phyloP scores from a whole-genome alignment of 1,139 yeast genomes.

The Wickerhamiella infanticola region DNA sequence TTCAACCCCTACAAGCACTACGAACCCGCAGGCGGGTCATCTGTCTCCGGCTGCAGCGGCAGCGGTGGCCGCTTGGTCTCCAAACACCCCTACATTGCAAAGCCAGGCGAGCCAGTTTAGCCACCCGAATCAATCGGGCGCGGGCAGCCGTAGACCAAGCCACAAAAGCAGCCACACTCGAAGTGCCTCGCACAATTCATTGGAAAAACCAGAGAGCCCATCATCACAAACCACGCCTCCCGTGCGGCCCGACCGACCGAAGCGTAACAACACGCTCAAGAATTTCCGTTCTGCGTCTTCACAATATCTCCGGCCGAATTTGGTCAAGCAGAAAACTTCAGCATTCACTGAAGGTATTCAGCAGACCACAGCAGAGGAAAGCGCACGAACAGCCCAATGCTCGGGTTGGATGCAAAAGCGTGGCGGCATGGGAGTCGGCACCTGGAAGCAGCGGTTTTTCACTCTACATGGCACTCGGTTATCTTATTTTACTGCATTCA shows the following conservation, averaged over 20 bases:
- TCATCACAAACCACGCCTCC: background rate
- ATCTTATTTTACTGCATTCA: conserved; percentile 69
- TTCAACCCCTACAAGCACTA: background rate
- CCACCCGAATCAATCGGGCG: background rate
- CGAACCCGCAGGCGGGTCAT: background rate
- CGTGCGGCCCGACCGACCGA: conserved; percentile 1
- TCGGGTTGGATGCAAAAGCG: conserved; percentile 96
- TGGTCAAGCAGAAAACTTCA: conserved; percentile 41
- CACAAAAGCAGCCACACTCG: background rate
- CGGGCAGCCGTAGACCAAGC: background rate
- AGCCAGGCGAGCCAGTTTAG: background rate
- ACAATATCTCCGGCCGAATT: conserved; percentile 17
- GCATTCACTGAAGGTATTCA: conserved; percentile 92
- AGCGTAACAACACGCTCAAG: conserved; percentile 9
- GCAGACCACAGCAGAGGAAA: conserved; percentile 57
- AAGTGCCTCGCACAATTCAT: background rate
- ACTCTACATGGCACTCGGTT: conserved; percentile 84
- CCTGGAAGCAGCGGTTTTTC: conserved; percentile 86
- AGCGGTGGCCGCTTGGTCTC: background rate
- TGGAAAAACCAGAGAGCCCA: background rate
- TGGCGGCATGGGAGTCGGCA: conserved; percentile 68
- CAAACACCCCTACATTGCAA: background rate
- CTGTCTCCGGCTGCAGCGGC: conserved; percentile 1
- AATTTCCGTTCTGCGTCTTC: conserved; percentile 18
- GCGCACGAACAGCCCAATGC: conserved; percentile 57